These are phyloP conservation scores for Phytophthora sojae DNA, from an alignment of 352 stramenopile species.

Conservation along the genomic window DNA sequence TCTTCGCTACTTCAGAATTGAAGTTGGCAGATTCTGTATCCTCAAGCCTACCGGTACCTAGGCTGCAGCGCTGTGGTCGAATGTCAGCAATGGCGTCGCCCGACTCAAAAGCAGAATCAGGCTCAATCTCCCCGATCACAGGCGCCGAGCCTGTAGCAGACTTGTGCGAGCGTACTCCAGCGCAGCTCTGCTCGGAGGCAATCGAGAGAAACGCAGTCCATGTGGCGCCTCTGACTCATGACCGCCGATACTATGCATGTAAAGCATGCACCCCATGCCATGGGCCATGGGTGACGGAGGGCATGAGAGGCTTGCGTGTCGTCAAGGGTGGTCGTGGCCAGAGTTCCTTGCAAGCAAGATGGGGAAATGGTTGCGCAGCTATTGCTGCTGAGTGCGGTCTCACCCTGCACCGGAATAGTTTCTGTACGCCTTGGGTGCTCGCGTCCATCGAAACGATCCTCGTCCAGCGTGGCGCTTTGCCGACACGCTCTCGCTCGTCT, in stretches of 20 bases:
- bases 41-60: no score
- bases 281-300: slow-evolving; percentile 17
- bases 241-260: slow-evolving; percentile 22
- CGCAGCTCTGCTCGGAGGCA: slow-evolving; percentile 9
- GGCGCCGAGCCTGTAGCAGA: background rate
- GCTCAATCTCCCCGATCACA: background rate
- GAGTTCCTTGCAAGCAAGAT: slow-evolving; percentile 28
- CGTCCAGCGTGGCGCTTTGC: slow-evolving; percentile 16
- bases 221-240: slow-evolving; percentile 21
- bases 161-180: background rate
- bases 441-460: slow-evolving; percentile 8
- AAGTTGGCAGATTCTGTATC: slow-evolving; percentile 7
- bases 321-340: slow-evolving; percentile 3
- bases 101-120: background rate
- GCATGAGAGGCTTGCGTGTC: slow-evolving; percentile 4
- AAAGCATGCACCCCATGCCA: background rate
- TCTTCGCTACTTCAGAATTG: slow-evolving; percentile 25
- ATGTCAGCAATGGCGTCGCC: background rate
- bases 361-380: slow-evolving; percentile 15
- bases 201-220: slow-evolving; percentile 30
- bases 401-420: slow-evolving; percentile 18
- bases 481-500: slow-evolving; percentile 1
- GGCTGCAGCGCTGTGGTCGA: background rate
- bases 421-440: slow-evolving; percentile 14
- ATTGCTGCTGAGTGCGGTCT: slow-evolving; percentile 1